phyloP scores from a whole-genome alignment of 768 basidiomycete species.

The Lactifluus volemus region DNA sequence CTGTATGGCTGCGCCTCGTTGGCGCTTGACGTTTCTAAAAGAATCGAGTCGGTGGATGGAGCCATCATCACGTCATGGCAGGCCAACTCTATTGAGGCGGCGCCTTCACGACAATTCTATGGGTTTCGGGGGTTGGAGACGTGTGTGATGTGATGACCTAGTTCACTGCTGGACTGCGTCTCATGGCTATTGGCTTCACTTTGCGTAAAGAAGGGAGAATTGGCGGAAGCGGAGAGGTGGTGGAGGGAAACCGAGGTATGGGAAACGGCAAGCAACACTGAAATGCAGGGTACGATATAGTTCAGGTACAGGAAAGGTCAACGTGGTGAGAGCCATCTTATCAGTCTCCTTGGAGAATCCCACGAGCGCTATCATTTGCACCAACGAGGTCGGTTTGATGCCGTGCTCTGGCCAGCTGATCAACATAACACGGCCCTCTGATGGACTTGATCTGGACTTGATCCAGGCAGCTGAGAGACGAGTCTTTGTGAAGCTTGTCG shows the following conservation, averaged over 20 bases:
- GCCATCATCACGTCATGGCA: slow-evolving; percentile 5
- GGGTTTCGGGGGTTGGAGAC: neutral
- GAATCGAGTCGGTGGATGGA: neutral
- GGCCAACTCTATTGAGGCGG: neutral
- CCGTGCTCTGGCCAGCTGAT: neutral
- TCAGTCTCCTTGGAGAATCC: neutral
- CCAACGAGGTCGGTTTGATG: neutral
- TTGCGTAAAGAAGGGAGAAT: neutral
- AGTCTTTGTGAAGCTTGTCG: neutral
- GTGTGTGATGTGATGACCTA: neutral
- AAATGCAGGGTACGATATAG: neutral
- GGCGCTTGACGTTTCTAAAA: neutral
- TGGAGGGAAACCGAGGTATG: neutral
- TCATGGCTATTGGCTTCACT: neutral
- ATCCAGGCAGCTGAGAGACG: neutral
- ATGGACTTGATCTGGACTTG: neutral
- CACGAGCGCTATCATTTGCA: neutral
- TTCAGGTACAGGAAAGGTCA: neutral
- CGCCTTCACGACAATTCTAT: neutral
- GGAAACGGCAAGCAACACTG: neutral
- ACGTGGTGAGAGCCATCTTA: neutral
- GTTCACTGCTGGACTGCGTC: neutral
- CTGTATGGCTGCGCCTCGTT: neutral
- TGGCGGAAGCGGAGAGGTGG: neutral
- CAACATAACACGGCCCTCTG: neutral